These are phyloP conservation scores for Neocatenulostroma microsporum DNA, from an alignment of 2,329 filamentous ascomycete genomes.

Conservation along the genomic window DNA sequence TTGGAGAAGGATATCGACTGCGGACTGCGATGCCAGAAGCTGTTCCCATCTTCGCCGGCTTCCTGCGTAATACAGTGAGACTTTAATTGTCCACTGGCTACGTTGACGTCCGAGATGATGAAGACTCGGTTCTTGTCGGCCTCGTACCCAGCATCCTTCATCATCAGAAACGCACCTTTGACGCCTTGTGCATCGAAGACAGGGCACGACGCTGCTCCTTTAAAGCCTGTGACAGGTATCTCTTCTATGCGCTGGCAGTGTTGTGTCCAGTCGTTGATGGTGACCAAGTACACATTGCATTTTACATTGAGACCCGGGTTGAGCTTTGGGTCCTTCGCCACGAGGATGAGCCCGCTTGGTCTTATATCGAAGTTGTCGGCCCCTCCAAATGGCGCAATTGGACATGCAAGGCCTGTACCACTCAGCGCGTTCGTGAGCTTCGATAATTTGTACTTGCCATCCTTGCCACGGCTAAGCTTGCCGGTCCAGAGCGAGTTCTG, in stretches of 20 bases:
- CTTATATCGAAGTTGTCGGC: constrained; percentile 72
- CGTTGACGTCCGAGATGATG: constrained; percentile 51
- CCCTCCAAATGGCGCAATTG: constrained; percentile 71
- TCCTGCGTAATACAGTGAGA: too few relatives aligned
- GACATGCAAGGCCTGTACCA: constrained; percentile 53
- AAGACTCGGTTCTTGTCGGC: constrained; percentile 66
- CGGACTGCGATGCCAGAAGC: constrained; percentile 47
- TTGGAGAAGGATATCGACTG: constrained; percentile 43
- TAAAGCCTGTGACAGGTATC: constrained; percentile 51
- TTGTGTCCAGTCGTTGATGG: constrained; percentile 54
- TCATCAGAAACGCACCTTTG: constrained; percentile 67
- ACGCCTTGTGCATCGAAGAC: constrained; percentile 67
- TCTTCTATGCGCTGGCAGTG: constrained; percentile 43
- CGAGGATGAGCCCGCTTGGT: constrained; percentile 58
- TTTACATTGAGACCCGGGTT: constrained; percentile 71
- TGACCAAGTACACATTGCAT: constrained; percentile 68
- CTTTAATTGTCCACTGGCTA: constrained; percentile 2
- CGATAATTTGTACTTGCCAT: constrained; percentile 33
- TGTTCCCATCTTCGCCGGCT: not conserved
- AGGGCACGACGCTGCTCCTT: constrained; percentile 59
- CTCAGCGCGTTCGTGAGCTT: constrained; percentile 58
- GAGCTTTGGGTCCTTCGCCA: constrained; percentile 64
- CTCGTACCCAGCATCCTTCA: constrained; percentile 71
- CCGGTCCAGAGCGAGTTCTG: constrained; percentile 45
- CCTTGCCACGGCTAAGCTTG: constrained; percentile 30